Percentiles rank a stretch among this genome's conserved stretches.
These are phyloP conservation scores for Saprolegnia diclina DNA, from an alignment of 352 stramenopile genomes.

Conservation along the genomic window DNA sequence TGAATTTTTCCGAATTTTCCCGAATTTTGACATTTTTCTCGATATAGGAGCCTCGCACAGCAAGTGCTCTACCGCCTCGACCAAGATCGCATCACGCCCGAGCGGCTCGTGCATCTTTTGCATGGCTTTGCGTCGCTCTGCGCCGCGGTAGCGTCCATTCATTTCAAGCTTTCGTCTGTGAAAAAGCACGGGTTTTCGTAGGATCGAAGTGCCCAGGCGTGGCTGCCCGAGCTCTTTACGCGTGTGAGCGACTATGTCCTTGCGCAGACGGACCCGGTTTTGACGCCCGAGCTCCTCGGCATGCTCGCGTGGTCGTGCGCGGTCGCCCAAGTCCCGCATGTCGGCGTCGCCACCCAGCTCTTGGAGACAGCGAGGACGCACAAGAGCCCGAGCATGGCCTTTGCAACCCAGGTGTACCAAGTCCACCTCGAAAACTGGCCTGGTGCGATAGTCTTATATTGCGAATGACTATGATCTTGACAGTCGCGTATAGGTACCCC, in stretches of 20 bases:
- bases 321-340: slow-evolving; percentile 16
- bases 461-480: neutral
- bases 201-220: slow-evolving; percentile 1
- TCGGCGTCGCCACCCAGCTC: neutral
- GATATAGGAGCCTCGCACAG: neutral
- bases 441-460: neutral
- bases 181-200: neutral
- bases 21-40: neutral
- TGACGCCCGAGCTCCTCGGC: slow-evolving; percentile 2
- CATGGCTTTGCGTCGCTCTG: slow-evolving; percentile 23
- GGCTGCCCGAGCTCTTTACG: neutral
- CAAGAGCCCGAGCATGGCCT: neutral
- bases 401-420: slow-evolving; percentile 21
- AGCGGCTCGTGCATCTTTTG: slow-evolving; percentile 13
- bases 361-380: neutral
- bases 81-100: slow-evolving; percentile 15
- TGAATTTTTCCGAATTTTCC: no score
- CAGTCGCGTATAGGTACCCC: neutral
- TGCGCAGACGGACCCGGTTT: neutral
- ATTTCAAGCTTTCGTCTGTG: neutral
- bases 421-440: slow-evolving; percentile 8
- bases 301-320: slow-evolving; percentile 16
- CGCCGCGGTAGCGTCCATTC: neutral
- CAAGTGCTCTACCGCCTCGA: slow-evolving; percentile 11
- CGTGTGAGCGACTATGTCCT: slow-evolving; percentile 10